Evolutionary conservation across 1,139 yeast species (phyloP).

Genomic region (Meyerozyma sp.): DNA sequence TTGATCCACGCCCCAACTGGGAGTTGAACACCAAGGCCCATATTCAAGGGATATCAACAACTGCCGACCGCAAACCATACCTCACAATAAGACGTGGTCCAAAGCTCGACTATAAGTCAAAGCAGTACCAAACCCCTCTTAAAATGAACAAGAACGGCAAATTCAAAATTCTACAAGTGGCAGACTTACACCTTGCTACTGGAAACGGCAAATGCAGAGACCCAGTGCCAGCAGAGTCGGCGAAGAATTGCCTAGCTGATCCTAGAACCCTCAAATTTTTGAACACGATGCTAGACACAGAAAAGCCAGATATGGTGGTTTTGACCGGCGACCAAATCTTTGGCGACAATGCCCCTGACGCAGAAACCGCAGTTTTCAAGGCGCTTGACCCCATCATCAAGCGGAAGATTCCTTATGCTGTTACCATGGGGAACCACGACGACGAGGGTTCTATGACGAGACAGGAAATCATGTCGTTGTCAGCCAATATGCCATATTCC

Average conservation of each 20-base stretch:
- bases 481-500: conserved; percentile 60
- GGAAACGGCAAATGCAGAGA: conserved; percentile 74
- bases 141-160: conserved; percentile 34
- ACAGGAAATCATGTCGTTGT: conserved; percentile 52
- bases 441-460: conserved; percentile 73
- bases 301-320: conserved; percentile 76
- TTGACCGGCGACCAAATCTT: conserved; percentile 83
- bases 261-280: conserved; percentile 59
- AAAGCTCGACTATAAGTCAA: conserved; percentile 17
- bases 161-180: conserved; percentile 76
- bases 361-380: conserved; percentile 72
- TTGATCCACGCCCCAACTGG: conserved; percentile 80
- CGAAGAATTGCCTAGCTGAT: conserved; percentile 64
- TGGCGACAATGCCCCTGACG: conserved; percentile 67
- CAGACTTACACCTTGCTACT: conserved; percentile 81
- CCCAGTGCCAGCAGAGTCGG: conserved; percentile 47
- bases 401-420: conserved; percentile 72
- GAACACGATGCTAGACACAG: conserved; percentile 59
- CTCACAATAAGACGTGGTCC: conserved; percentile 26
- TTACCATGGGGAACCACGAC: conserved; percentile 78
- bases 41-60: conserved; percentile 17
- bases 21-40: conserved; percentile 24
- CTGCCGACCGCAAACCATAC: conserved; percentile 18
- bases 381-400: conserved; percentile 67
- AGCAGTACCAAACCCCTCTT: conserved; percentile 18